Evolutionary conservation across 2,329 filamentous ascomycete species (phyloP).

Genomic region (Fusarium sp.): DNA sequence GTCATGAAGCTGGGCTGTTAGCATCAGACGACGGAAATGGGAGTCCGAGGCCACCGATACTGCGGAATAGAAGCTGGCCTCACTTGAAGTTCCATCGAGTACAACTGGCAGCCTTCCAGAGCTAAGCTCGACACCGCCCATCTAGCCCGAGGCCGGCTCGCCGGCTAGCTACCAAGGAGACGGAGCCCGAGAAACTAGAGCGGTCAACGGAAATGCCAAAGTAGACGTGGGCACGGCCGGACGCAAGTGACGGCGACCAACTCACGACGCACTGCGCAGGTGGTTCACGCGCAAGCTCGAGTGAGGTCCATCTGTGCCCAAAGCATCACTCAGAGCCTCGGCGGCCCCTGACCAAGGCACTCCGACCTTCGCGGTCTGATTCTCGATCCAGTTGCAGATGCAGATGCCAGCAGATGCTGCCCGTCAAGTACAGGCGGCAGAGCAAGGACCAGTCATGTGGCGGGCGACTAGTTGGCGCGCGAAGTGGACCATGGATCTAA

Average conservation of each 20-base stretch:
- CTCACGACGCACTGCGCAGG: slow-evolving; percentile 16
- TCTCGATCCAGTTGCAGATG: slow-evolving; percentile 26
- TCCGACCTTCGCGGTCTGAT: slow-evolving; percentile 16
- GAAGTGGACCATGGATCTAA: slow-evolving; percentile 38
- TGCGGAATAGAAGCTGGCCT: slow-evolving; percentile 35
- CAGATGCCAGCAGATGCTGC: slow-evolving; percentile 34
- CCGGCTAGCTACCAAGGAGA: slow-evolving; percentile 40
- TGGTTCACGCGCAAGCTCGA: slow-evolving; percentile 36
- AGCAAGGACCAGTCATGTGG: slow-evolving; percentile 31
- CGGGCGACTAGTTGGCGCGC: slow-evolving; percentile 34
- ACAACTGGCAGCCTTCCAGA: slow-evolving; percentile 37
- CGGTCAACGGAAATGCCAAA: slow-evolving; percentile 44
- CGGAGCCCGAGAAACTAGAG: slow-evolving; percentile 40
- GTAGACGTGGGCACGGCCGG: slow-evolving; percentile 30
- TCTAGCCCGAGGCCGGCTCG: slow-evolving; percentile 42
- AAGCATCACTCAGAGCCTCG: slow-evolving; percentile 24
- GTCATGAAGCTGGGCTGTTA: slow-evolving; percentile 3
- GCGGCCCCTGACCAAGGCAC: slow-evolving; percentile 18
- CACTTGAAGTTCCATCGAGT: slow-evolving; percentile 24
- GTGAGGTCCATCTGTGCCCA: slow-evolving; percentile 35
- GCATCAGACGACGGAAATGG: slow-evolving; percentile 14
- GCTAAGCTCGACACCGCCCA: slow-evolving; percentile 44
- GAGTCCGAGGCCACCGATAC: slow-evolving; percentile 34
- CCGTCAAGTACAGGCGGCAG: slow-evolving; percentile 30
- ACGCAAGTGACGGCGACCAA: slow-evolving; percentile 23